Base-by-base conservation (phyloP, 2,329 filamentous ascomycete genomes). In the Penicillium digitatum region DNA sequence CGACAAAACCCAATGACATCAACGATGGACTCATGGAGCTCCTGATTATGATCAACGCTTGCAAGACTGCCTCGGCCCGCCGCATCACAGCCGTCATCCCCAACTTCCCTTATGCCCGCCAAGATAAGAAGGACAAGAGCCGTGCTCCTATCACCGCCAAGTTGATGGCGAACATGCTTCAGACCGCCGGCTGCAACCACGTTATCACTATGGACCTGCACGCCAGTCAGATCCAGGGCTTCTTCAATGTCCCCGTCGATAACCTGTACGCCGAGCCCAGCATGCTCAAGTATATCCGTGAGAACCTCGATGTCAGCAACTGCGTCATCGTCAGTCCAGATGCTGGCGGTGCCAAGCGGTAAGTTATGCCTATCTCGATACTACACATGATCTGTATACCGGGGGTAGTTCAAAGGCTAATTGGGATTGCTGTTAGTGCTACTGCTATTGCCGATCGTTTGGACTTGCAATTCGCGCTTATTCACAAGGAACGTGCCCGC, bases 1-100 rank as follows among this genome's bases (percentile, higher is more conserved):
- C 93, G 24, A 96, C 94, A 45, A 87, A 89, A 38, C 93, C 93
- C 2, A 92, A 93, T 72, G 92, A 96, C 72, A 95, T 97, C 78
- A 99, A 99, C 76, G 93, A 97, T 73, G 91, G 91, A 47, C 83
- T 99, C 57, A 97, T 99, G 93, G 93, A 99, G 77, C 84, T 97
- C 35, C 83, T 97, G 63, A 96, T 97, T 77, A 96, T 96, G 87
- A 95, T 96, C 75, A 95, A 95, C 71, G 93, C 93, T 61, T 96
- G 93, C 81, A 87, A 89, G 73, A 89, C 87, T 24, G 87, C 87
- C 39, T 89, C 86, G 34, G 93, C 93, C 12, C 86, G 92, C 62
- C 89, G 93, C 62, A 96, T 97, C 76, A 96, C 93, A 22, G 93
- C 91, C 61, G 90, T 96, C 61, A 89, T 96, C 48, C 93, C 93